These are phyloP conservation scores for Talaromyces sp. DNA, from an alignment of 2,329 filamentous ascomycete genomes.

Conservation along the genomic window DNA sequence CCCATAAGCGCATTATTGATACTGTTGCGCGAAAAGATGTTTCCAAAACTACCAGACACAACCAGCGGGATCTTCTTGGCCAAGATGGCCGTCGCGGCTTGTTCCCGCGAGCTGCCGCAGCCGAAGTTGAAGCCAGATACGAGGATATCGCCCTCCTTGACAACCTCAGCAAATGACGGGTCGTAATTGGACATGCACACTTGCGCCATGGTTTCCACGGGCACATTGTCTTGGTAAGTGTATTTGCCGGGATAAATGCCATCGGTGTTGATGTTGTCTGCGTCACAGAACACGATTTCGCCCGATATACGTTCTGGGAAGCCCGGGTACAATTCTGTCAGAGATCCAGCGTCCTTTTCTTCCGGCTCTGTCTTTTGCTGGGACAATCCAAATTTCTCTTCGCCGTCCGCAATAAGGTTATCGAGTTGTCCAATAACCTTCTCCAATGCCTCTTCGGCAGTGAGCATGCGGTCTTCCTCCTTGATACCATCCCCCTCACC, in stretches of 20 bases:
- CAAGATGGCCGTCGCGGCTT: conserved; percentile 82
- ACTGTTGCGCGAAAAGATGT: conserved; percentile 66
- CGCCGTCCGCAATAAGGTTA: conserved; percentile 54
- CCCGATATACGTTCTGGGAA: conserved; percentile 81
- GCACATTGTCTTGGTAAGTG: conserved; percentile 84
- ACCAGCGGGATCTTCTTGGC: conserved; percentile 78
- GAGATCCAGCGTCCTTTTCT: conserved; percentile 21
- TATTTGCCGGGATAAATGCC: conserved; percentile 88
- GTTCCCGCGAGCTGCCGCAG: conserved; percentile 67
- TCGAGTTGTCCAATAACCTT: conserved; percentile 69
- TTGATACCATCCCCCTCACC: conserved; percentile 68
- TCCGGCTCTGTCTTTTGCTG: neutral
- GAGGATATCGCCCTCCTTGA: conserved; percentile 65
- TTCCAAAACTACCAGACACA: conserved; percentile 75
- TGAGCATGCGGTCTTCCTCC: conserved; percentile 63
- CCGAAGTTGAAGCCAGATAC: conserved; percentile 89
- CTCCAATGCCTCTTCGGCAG: conserved; percentile 67
- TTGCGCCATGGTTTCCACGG: conserved; percentile 74
- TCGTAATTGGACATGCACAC: conserved; percentile 97
- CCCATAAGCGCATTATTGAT: conserved; percentile 45
- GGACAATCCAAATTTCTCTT: conserved; percentile 44
- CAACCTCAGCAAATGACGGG: conserved; percentile 29
- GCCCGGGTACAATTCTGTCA: conserved; percentile 73
- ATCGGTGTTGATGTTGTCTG: conserved; percentile 87
- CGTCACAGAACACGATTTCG: conserved; percentile 84